Evolutionary conservation across 495 filamentous ascomycete genomes (phyloP).

Genomic region (Xylaria flabelliformis): DNA sequence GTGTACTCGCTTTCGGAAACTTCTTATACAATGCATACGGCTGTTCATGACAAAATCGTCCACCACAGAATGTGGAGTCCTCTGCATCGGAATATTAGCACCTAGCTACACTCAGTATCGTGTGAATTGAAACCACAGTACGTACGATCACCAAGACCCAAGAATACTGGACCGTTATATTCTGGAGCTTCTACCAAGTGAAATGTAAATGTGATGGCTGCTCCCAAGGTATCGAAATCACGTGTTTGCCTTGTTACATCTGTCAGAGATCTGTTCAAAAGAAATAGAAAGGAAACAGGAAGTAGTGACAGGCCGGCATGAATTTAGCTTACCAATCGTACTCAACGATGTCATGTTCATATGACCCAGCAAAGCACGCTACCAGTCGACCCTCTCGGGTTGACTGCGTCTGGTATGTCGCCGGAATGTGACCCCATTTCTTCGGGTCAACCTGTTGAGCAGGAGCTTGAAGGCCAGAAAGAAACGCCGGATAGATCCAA

Average conservation of each 20-base stretch:
- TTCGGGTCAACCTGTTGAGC: slow-evolving; percentile 32
- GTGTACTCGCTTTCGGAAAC: slow-evolving; percentile 31
- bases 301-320: neutral
- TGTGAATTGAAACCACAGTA: neutral
- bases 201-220: slow-evolving; percentile 32
- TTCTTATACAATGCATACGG: slow-evolving; percentile 21
- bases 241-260: slow-evolving; percentile 21
- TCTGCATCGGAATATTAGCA: neutral
- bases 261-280: neutral
- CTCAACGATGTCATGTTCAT: slow-evolving; percentile 27
- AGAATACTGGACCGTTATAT: slow-evolving; percentile 30
- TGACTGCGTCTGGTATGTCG: slow-evolving; percentile 29
- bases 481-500: slow-evolving; percentile 32
- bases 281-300: no score
- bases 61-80: slow-evolving; percentile 8
- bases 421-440: slow-evolving; percentile 27
- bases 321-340: slow-evolving; percentile 28
- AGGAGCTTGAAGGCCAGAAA: slow-evolving; percentile 33
- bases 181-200: slow-evolving; percentile 30
- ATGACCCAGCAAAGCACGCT: slow-evolving; percentile 30
- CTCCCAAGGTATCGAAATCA: slow-evolving; percentile 32
- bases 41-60: slow-evolving; percentile 24
- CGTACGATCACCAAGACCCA: slow-evolving; percentile 35
- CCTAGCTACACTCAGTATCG: no score
- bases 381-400: slow-evolving; percentile 31